phyloP scores from a whole-genome alignment of 1,284 basidiomycete species.

The Somion occarium region DNA sequence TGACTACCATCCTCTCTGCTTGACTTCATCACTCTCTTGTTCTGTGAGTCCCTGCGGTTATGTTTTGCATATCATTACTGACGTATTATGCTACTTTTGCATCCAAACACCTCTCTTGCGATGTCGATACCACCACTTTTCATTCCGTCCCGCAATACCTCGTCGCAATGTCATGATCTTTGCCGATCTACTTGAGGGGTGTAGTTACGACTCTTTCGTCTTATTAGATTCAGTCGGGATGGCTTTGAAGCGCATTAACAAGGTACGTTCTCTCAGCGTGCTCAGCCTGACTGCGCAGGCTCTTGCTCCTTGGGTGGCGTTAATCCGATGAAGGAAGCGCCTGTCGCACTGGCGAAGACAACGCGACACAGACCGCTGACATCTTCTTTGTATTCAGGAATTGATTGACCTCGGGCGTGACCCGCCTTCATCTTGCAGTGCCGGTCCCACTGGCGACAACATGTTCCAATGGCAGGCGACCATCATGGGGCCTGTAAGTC shows the following conservation, averaged over 20 bases:
- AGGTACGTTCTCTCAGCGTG: constrained; percentile 51
- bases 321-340: constrained; percentile 11
- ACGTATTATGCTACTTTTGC: background rate
- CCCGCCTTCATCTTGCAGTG: constrained; percentile 96
- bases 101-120: background rate
- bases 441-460: constrained; percentile 93
- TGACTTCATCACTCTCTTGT: background rate
- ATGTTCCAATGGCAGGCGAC: constrained; percentile 99
- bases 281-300: background rate
- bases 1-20: constrained; percentile 3
- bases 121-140: background rate
- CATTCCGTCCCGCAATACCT: background rate
- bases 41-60: constrained; percentile 1
- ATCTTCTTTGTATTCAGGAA: constrained; percentile 57
- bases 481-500: constrained; percentile 92
- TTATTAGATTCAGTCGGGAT: constrained; percentile 40
- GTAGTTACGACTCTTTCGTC: constrained; percentile 21
- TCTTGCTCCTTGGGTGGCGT: constrained; percentile 10
- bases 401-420: constrained; percentile 96
- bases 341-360: background rate
- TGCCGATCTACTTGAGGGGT: constrained; percentile 9
- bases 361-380: constrained; percentile 9
- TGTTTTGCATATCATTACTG: no score
- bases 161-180: constrained; percentile 13
- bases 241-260: constrained; percentile 99